phyloP scores from a whole-genome alignment of 2,329 filamentous ascomycete genomes.

The Diaporthe capsici region DNA sequence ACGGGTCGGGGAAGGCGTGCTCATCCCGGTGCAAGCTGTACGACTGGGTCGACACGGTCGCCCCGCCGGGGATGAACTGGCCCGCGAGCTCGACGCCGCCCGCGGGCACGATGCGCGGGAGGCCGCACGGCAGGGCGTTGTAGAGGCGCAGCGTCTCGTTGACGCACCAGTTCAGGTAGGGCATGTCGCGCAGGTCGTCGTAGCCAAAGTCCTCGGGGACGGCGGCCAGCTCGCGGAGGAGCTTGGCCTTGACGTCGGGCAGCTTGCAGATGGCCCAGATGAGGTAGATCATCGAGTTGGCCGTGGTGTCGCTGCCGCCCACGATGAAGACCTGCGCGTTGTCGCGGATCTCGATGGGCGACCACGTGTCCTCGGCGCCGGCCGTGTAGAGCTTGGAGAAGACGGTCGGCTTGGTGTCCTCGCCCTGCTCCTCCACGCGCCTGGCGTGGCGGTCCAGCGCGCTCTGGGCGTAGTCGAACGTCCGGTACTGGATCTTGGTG shows the following conservation, averaged over 20 bases:
- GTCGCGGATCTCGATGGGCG: conserved; percentile 51
- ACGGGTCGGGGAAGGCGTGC: conserved; percentile 56
- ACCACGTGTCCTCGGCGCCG: conserved; percentile 47
- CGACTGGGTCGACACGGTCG: conserved; percentile 57
- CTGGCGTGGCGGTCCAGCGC: conserved; percentile 44
- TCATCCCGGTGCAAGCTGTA: conserved; percentile 62
- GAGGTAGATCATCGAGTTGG: conserved; percentile 63
- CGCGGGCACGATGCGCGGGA: conserved; percentile 57
- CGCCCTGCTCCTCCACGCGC: conserved; percentile 40
- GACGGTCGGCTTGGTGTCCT: conserved; percentile 49
- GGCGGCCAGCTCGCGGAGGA: conserved; percentile 53
- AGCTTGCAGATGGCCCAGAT: conserved; percentile 55
- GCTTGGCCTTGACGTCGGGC: conserved; percentile 47
- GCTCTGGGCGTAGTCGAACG: conserved; percentile 38
- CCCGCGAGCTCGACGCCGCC: conserved; percentile 56
- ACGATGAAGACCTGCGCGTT: conserved; percentile 62
- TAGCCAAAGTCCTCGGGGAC: conserved; percentile 52
- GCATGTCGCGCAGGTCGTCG: conserved; percentile 53
- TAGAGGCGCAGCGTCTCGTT: conserved; percentile 62
- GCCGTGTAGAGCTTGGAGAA: conserved; percentile 55
- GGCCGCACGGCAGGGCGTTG: conserved; percentile 54
- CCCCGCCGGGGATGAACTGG: conserved; percentile 56
- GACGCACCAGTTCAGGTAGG: conserved; percentile 58
- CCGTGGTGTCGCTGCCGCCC: conserved; percentile 67
- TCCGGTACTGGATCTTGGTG: conserved; percentile 39